Evolutionary conservation across 192 early-diverging fungal species (phyloP).

Genomic region (Coemansia interrupta): DNA sequence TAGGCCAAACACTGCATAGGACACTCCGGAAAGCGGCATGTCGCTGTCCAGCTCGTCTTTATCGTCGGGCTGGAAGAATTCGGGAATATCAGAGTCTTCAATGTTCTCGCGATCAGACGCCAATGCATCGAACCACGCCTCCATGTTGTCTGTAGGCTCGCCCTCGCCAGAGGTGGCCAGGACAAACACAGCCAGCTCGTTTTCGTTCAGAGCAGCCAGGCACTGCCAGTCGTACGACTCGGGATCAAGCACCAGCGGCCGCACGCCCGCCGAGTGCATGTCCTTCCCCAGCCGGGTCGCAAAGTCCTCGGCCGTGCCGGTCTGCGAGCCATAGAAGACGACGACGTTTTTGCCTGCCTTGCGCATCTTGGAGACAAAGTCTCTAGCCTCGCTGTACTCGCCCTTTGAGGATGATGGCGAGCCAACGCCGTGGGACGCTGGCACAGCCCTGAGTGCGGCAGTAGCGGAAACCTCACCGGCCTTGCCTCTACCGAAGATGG

Average conservation of each 20-base stretch:
- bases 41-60: constrained; percentile 86
- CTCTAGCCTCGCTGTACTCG: constrained; percentile 33
- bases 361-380: constrained; percentile 55
- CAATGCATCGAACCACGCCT: constrained; percentile 88
- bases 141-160: constrained; percentile 96
- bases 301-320: constrained; percentile 98
- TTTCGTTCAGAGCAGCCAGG: constrained; percentile 60
- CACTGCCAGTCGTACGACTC: constrained; percentile 92
- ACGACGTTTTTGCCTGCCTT: constrained; percentile 67
- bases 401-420: not conserved
- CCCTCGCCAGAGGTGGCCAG: constrained; percentile 96
- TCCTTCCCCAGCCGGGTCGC: constrained; percentile 88
- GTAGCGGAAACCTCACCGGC: constrained; percentile 12
- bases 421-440: not conserved
- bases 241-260: constrained; percentile 75
- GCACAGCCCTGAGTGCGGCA: constrained; percentile 18
- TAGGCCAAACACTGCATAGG: constrained; percentile 51
- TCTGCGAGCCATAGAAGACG: constrained; percentile 96
- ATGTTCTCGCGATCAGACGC: constrained; percentile 59
- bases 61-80: constrained; percentile 59
- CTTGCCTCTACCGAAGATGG: constrained; percentile 35
- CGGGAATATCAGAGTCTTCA: constrained; percentile 60
- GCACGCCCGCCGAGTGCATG: constrained; percentile 60
- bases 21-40: constrained; percentile 52
- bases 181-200: constrained; percentile 81